A percentile compares a stretch with the other conserved stretches of the same genome.
These are phyloP conservation scores for Udeniomyces megalosporus DNA, from an alignment of 768 basidiomycete genomes.

Conservation along the genomic window DNA sequence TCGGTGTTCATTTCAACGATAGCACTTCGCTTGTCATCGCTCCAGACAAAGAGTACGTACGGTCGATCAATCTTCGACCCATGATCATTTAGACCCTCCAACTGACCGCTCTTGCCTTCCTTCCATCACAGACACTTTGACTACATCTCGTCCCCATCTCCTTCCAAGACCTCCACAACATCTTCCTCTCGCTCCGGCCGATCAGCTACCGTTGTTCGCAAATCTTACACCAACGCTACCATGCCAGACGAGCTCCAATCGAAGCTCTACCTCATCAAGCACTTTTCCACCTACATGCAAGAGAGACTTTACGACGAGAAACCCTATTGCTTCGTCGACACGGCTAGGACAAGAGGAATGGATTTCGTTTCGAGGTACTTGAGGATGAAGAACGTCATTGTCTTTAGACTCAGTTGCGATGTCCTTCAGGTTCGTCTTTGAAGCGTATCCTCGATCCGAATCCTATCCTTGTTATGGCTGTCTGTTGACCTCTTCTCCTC, in stretches of 20 bases:
- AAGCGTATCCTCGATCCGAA: no score
- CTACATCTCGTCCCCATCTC: conserved; percentile 55
- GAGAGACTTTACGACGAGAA: conserved; percentile 71
- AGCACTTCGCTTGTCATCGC: conserved; percentile 71
- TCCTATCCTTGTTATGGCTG: background rate
- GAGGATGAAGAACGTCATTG: conserved; percentile 89
- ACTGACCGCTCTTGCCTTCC: background rate
- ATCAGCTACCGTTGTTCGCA: conserved; percentile 28
- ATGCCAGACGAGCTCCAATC: conserved; percentile 61
- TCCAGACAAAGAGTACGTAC: conserved; percentile 65
- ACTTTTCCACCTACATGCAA: conserved; percentile 91
- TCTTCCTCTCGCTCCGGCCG: conserved; percentile 50
- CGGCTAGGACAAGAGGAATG: conserved; percentile 59
- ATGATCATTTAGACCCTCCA: background rate
- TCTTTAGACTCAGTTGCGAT: conserved; percentile 91
- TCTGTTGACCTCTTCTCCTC: background rate
- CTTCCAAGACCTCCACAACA: conserved; percentile 45
- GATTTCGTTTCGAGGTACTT: conserved; percentile 91
- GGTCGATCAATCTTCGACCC: background rate
- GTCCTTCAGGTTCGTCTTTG: conserved; percentile 52
- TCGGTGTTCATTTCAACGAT: conserved; percentile 94
- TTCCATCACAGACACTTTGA: conserved; percentile 56
- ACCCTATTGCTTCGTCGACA: conserved; percentile 62
- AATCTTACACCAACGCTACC: conserved; percentile 37
- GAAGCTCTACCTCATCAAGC: conserved; percentile 82